A percentile compares a stretch with the other conserved stretches of the same genome.
phyloP scores from a whole-genome alignment of 768 basidiomycete genomes.

The Suillus bovinus region DNA sequence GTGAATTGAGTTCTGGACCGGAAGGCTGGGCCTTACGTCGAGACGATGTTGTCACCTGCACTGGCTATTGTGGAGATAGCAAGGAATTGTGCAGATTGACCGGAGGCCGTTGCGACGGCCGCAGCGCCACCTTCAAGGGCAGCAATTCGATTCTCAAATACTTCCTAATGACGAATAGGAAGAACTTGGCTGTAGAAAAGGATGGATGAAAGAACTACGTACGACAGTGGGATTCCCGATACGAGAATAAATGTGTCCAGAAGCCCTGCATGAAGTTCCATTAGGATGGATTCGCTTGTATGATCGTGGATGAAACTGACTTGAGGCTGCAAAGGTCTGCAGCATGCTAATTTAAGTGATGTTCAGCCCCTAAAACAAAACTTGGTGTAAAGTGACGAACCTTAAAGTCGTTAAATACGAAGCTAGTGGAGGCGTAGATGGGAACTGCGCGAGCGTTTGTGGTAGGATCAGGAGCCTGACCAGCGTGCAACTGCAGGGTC shows the following conservation, averaged over 20 bases:
- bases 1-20: background rate
- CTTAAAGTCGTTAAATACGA: conserved; percentile 54
- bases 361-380: conserved; percentile 6
- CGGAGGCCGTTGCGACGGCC: conserved; percentile 56
- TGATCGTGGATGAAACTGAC: conserved; percentile 16
- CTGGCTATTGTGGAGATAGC: conserved; percentile 52
- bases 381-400: conserved; percentile 24
- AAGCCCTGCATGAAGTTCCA: conserved; percentile 27
- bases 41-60: conserved; percentile 66
- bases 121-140: conserved; percentile 64
- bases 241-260: conserved; percentile 54
- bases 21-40: conserved; percentile 39
- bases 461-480: conserved; percentile 49
- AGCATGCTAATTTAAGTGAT: conserved; percentile 43
- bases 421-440: conserved; percentile 59
- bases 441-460: conserved; percentile 64
- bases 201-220: conserved; percentile 21
- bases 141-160: conserved; percentile 66
- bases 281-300: background rate
- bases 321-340: conserved; percentile 54
- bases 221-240: conserved; percentile 59
- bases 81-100: conserved; percentile 64
- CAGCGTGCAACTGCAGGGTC: conserved; percentile 66
- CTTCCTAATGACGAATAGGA: conserved; percentile 42
- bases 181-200: background rate